Conservation (phyloP, 225 moss, liverwort and hornwort genomes). For the Pseudoscleropodium purum region DNA sequence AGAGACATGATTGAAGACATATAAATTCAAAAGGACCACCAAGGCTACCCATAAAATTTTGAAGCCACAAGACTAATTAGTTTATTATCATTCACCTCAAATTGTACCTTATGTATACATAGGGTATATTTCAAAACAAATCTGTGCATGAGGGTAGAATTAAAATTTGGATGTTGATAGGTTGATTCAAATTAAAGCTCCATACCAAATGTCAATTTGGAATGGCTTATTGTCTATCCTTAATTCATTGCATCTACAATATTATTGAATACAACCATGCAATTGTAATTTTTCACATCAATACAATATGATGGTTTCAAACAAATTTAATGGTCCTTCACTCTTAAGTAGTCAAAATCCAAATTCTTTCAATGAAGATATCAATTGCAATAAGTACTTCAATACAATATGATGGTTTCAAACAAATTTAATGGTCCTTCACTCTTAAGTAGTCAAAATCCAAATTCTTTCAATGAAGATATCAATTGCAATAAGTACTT, state of each 20-base stretch:
- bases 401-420: too few species aligned
- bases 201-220: rapidly evolving
- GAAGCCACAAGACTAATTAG: not conserved
- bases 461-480: too few species aligned
- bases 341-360: too few species aligned
- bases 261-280: rapidly evolving
- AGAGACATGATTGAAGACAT: not conserved
- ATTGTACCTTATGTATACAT: too few species aligned
- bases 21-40: rapidly evolving
- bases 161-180: not conserved
- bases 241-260: not conserved
- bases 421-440: too few species aligned
- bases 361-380: too few species aligned
- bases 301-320: too few species aligned
- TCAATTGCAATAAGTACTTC: too few species aligned
- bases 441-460: too few species aligned
- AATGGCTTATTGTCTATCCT: too few species aligned
- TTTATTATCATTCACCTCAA: not conserved
- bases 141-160: rapidly evolving
- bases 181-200: not conserved
- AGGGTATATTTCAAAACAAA: rapidly evolving
- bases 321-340: too few species aligned
- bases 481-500: too few species aligned
- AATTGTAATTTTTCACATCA: rapidly evolving
- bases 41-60: not conserved